A percentile compares a stretch with the other conserved stretches of the same genome.
Evolutionary conservation across 2,329 filamentous ascomycete species (phyloP).

Genomic region (Cladobotryum mycophilum): DNA sequence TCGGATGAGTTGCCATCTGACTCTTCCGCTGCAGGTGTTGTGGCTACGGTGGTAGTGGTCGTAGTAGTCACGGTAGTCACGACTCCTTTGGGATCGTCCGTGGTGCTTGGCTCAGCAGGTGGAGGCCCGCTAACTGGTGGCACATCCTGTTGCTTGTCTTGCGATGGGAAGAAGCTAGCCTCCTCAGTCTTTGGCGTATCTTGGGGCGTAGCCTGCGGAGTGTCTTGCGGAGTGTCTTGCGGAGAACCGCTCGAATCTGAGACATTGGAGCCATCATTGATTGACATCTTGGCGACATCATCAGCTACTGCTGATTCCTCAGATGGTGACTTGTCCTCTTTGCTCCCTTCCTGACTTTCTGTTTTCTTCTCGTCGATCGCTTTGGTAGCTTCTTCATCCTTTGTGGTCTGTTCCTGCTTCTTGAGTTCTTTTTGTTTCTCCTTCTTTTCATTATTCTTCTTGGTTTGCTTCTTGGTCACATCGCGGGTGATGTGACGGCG

Average conservation of each 20-base stretch:
- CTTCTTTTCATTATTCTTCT: constrained; percentile 33
- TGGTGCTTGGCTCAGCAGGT: constrained; percentile 16
- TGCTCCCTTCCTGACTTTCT: not conserved
- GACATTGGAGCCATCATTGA: constrained; percentile 17
- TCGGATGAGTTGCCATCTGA: constrained; percentile 53
- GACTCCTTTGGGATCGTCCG: constrained; percentile 7
- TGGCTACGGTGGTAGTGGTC: not conserved
- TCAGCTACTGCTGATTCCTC: constrained; percentile 14
- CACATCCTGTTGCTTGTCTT: constrained; percentile 29
- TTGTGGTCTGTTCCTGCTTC: constrained; percentile 17
- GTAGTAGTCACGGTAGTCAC: not conserved
- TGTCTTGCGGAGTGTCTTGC: constrained; percentile 16
- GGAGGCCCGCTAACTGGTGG: constrained; percentile 22
- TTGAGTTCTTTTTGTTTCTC: constrained; percentile 20
- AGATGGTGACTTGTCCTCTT: constrained; percentile 12
- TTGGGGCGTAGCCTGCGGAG: constrained; percentile 13
- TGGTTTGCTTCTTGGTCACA: constrained; percentile 34
- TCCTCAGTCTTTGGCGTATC: constrained; percentile 27
- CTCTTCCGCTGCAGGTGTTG: constrained; percentile 27
- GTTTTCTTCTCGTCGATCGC: constrained; percentile 5
- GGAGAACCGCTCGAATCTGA: constrained; percentile 28
- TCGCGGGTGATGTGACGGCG: constrained; percentile 39
- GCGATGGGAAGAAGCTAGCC: constrained; percentile 17
- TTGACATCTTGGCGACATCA: constrained; percentile 13
- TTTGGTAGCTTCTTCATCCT: constrained; percentile 17